Percentiles rank a stretch among this genome's conserved stretches.
phyloP scores from a whole-genome alignment of 768 basidiomycete species.

The Suillus luteus region DNA sequence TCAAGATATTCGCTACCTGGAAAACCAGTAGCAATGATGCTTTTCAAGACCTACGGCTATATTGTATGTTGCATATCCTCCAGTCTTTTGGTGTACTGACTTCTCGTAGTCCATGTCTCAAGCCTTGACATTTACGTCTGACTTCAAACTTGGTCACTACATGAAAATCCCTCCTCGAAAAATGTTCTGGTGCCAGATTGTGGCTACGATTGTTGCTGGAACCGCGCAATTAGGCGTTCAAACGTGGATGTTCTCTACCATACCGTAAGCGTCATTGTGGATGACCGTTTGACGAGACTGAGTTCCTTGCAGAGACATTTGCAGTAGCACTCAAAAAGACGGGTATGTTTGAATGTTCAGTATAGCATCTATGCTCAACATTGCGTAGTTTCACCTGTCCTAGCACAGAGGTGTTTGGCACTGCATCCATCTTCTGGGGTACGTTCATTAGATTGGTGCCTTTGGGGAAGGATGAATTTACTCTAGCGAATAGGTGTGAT shows the following conservation, averaged over 20 bases:
- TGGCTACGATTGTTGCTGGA: slow-evolving; percentile 68
- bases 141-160: slow-evolving; percentile 81
- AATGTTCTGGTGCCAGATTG: slow-evolving; percentile 73
- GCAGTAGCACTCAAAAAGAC: slow-evolving; percentile 45
- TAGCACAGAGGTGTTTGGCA: slow-evolving; percentile 52
- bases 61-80: slow-evolving; percentile 41
- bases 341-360: slow-evolving; percentile 20
- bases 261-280: slow-evolving; percentile 43
- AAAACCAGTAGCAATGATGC: slow-evolving; percentile 78
- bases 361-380: not conserved
- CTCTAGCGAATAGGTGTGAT: slow-evolving; percentile 55
- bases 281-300: not conserved
- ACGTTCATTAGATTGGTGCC: slow-evolving; percentile 7
- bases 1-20: slow-evolving; percentile 68
- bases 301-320: slow-evolving; percentile 44
- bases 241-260: slow-evolving; percentile 65
- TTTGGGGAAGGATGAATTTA: slow-evolving; percentile 16
- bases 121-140: slow-evolving; percentile 68
- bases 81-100: not conserved
- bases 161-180: slow-evolving; percentile 61
- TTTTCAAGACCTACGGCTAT: slow-evolving; percentile 85
- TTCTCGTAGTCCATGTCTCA: slow-evolving; percentile 32
- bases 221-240: slow-evolving; percentile 78
- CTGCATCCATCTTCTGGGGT: slow-evolving; percentile 57
- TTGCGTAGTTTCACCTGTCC: slow-evolving; percentile 49